A percentile compares a stretch with the other conserved stretches of the same genome.
Evolutionary conservation across 108 stramenopile species (phyloP).

Genomic region (Ochromonas danica): DNA sequence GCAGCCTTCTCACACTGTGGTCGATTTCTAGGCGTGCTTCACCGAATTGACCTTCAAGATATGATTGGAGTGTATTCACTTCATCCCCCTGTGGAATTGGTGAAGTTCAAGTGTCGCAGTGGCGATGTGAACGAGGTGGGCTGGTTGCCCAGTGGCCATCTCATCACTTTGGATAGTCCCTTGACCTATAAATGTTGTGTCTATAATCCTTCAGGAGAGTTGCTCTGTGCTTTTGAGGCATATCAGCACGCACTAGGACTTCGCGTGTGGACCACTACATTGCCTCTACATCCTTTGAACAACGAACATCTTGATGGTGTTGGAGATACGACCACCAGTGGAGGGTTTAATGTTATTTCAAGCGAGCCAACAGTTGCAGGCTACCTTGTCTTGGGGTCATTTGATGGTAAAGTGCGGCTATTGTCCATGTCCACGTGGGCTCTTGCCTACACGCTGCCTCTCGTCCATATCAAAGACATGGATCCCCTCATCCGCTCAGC

Average conservation of each 20-base stretch:
- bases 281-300: neutral
- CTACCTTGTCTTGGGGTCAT: slow-evolving; percentile 20
- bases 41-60: slow-evolving; percentile 24
- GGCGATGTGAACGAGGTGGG: neutral
- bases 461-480: neutral
- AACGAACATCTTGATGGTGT: neutral
- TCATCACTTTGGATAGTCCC: neutral
- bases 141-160: slow-evolving; percentile 22
- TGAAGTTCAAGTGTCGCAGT: neutral
- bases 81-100: neutral
- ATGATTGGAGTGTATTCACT: slow-evolving; percentile 8
- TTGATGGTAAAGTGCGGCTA: slow-evolving; percentile 24
- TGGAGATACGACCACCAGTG: neutral
- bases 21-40: slow-evolving; percentile 16
- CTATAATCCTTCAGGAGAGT: slow-evolving; percentile 27
- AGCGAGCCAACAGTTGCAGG: too few species aligned
- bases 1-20: slow-evolving; percentile 9
- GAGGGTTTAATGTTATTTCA: too few species aligned
- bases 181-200: neutral
- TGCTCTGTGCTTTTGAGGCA: slow-evolving; percentile 7
- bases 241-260: slow-evolving; percentile 32
- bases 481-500: neutral
- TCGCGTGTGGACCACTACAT: too few species aligned
- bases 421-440: slow-evolving; percentile 7
- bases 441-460: neutral